Conservation (phyloP, 2,329 filamentous ascomycete genomes). For the Fusarium mexicanum region DNA sequence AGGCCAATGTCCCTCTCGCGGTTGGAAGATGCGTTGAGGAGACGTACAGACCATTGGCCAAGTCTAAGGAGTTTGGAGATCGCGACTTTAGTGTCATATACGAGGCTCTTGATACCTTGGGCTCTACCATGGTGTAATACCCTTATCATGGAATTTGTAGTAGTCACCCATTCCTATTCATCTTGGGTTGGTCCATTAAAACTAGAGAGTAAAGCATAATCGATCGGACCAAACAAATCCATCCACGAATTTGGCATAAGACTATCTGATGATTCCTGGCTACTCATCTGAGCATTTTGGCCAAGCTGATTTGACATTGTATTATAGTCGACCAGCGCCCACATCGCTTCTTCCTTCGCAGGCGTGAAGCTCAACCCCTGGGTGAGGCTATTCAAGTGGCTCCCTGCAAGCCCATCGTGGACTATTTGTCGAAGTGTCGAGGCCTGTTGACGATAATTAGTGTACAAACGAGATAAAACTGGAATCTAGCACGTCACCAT, state of each 20-base stretch:
- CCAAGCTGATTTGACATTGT: not conserved
- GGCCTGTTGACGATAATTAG: not conserved
- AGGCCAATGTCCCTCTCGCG: not conserved
- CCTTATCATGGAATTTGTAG: not conserved
- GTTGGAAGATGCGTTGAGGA: not conserved
- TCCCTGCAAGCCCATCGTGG: not conserved
- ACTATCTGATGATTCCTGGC: not conserved
- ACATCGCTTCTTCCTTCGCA: not conserved
- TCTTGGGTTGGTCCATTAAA: not conserved
- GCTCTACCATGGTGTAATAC: not conserved
- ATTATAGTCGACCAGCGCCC: not conserved
- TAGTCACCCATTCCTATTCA: fast-evolving
- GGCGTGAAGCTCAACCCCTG: not conserved
- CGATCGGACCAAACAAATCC: not conserved
- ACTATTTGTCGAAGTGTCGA: not conserved
- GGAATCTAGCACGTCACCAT: not conserved
- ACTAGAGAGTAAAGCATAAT: not conserved
- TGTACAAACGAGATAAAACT: too few relatives aligned
- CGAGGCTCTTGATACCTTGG: not conserved
- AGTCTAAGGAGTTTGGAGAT: not conserved
- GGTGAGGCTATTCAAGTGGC: not conserved
- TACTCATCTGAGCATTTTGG: not conserved
- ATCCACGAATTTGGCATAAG: not conserved
- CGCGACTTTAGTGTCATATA: not conserved
- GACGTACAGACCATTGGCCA: not conserved